phyloP scores from a whole-genome alignment of 2,329 filamentous ascomycete species.

The Claviceps pazoutovae region DNA sequence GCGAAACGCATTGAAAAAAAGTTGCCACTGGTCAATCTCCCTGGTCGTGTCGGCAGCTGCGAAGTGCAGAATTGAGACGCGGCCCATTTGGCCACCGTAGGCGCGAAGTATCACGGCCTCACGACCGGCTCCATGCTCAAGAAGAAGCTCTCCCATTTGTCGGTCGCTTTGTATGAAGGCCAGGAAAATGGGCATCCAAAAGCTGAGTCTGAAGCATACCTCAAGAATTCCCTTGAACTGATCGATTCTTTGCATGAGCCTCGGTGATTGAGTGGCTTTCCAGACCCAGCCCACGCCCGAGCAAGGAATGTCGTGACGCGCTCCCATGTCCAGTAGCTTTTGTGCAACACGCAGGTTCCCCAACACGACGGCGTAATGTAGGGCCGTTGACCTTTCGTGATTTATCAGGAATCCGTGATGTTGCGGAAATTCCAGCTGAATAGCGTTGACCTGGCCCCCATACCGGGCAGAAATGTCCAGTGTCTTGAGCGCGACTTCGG shows the following conservation, averaged over 20 bases:
- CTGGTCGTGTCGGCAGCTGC: not conserved
- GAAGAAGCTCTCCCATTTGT: not conserved
- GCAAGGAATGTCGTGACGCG: not conserved
- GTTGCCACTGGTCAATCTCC: not conserved
- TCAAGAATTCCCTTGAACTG: not conserved
- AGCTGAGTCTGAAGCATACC: not conserved
- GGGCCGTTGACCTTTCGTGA: not conserved
- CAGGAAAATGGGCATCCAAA: conserved; percentile 2
- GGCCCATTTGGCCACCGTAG: no score
- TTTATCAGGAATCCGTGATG: no score
- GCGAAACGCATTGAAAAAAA: not conserved
- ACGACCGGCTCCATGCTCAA: not conserved
- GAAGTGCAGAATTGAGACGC: not conserved
- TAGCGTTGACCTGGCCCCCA: conserved; percentile 1
- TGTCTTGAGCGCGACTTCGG: not conserved
- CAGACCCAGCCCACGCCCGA: not conserved
- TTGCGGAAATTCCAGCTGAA: not conserved
- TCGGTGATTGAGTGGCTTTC: not conserved
- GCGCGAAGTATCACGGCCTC: not conserved
- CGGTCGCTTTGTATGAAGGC: not conserved
- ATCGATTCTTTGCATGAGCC: not conserved
- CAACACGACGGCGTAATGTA: not conserved
- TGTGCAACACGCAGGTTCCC: not conserved
- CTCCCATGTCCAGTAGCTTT: not conserved
- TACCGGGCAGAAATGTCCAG: not conserved